Conservation (phyloP, 345 rosid genomes). For the Populus nigra region DNA sequence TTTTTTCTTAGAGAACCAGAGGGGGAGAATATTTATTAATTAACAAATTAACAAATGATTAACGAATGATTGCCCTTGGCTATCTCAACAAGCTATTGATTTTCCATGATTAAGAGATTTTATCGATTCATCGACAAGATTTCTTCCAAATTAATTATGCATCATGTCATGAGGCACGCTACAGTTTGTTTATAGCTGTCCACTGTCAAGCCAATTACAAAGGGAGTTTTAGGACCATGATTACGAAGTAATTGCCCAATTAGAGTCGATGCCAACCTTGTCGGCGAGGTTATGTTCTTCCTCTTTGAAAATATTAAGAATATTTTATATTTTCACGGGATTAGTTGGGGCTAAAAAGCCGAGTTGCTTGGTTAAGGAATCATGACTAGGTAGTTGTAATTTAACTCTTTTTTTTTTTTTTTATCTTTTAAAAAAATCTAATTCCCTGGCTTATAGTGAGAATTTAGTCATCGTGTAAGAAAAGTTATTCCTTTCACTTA, state of each 20-base stretch:
- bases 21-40: conserved; percentile 6
- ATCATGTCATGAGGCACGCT: not conserved
- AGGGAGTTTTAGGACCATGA: no score
- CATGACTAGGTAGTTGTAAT: no score
- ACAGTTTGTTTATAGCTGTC: not conserved
- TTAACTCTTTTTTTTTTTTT: no score
- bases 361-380: not conserved
- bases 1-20: not conserved
- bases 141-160: not conserved
- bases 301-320: no score
- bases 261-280: not conserved
- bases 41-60: conserved; percentile 14
- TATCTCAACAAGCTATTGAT: conserved; percentile 10
- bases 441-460: no score
- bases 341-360: no score
- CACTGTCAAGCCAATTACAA: no score
- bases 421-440: no score
- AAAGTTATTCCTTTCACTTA: no score
- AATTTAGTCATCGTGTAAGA: no score
- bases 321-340: no score
- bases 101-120: conserved; percentile 3
- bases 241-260: not conserved
- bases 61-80: conserved; percentile 17
- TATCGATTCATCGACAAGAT: not conserved
- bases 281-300: not conserved